phyloP scores from a whole-genome alignment of 2,329 filamentous ascomycete genomes.

The Dendryphion nanum region DNA sequence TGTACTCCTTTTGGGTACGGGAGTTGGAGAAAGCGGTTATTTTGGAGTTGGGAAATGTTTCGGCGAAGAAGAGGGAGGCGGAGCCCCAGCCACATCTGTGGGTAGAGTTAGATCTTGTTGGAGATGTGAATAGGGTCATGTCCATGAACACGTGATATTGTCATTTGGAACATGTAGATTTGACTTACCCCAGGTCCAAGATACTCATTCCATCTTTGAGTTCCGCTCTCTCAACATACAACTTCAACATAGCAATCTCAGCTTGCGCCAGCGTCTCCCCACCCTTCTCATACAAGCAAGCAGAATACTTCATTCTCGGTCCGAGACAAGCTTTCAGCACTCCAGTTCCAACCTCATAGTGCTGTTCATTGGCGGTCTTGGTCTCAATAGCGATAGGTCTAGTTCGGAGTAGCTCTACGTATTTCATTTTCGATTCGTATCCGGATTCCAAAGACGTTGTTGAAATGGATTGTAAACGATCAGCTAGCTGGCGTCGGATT shows the following conservation, averaged over 20 bases:
- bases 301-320: slow-evolving; percentile 71
- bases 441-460: slow-evolving; percentile 53
- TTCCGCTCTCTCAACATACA: slow-evolving; percentile 61
- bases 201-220: slow-evolving; percentile 61
- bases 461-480: slow-evolving; percentile 57
- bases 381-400: slow-evolving; percentile 69
- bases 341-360: slow-evolving; percentile 70
- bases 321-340: slow-evolving; percentile 62
- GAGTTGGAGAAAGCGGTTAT: slow-evolving; percentile 71
- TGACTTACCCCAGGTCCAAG: slow-evolving; percentile 58
- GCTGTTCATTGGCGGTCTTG: slow-evolving; percentile 64
- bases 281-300: slow-evolving; percentile 63
- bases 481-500: slow-evolving; percentile 64
- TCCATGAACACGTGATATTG: too few species aligned
- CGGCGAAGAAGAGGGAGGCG: slow-evolving; percentile 63
- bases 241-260: slow-evolving; percentile 64
- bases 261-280: slow-evolving; percentile 60
- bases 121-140: too few species aligned
- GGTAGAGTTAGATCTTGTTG: slow-evolving; percentile 5
- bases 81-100: slow-evolving; percentile 68
- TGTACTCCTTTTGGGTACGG: slow-evolving; percentile 65
- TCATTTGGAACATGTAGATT: neutral
- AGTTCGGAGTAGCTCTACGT: slow-evolving; percentile 58
- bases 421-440: slow-evolving; percentile 62
- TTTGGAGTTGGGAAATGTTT: slow-evolving; percentile 59